Evolutionary conservation across 2,329 filamentous ascomycete species (phyloP).

Genomic region (Mycosphaerella sp.): DNA sequence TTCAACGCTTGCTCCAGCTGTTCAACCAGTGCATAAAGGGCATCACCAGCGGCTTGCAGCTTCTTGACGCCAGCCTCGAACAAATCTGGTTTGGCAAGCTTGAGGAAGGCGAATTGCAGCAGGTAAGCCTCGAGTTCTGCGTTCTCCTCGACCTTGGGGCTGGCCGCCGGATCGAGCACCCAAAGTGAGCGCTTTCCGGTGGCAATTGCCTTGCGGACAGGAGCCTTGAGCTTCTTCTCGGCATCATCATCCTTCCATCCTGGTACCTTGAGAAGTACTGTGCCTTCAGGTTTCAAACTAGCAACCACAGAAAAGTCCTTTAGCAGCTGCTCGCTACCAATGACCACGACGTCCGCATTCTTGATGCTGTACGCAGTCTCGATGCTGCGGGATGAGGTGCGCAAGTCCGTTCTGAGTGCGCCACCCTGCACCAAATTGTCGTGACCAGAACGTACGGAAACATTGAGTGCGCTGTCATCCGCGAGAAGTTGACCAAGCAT

Average conservation of each 20-base stretch:
- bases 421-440: conserved; percentile 67
- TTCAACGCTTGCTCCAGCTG: conserved; percentile 63
- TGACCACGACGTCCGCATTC: conserved; percentile 69
- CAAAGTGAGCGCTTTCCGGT: conserved; percentile 65
- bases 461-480: conserved; percentile 54
- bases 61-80: conserved; percentile 59
- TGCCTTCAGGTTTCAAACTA: conserved; percentile 36
- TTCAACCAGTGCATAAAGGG: conserved; percentile 53
- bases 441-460: conserved; percentile 53
- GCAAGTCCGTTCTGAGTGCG: conserved; percentile 74
- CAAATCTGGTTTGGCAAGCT: conserved; percentile 62
- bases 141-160: conserved; percentile 62
- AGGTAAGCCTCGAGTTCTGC: conserved; percentile 57
- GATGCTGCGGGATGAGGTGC: conserved; percentile 72
- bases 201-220: conserved; percentile 64
- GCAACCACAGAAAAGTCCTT: conserved; percentile 64
- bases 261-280: conserved; percentile 56
- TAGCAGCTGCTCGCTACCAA: conserved; percentile 74
- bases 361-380: conserved; percentile 78
- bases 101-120: conserved; percentile 75
- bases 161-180: conserved; percentile 64
- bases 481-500: conserved; percentile 55
- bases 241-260: conserved; percentile 80
- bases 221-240: conserved; percentile 73
- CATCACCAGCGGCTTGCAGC: conserved; percentile 56